Base-by-base conservation (phyloP, 2,329 filamentous ascomycete species). In the Nothopassalora personata region DNA sequence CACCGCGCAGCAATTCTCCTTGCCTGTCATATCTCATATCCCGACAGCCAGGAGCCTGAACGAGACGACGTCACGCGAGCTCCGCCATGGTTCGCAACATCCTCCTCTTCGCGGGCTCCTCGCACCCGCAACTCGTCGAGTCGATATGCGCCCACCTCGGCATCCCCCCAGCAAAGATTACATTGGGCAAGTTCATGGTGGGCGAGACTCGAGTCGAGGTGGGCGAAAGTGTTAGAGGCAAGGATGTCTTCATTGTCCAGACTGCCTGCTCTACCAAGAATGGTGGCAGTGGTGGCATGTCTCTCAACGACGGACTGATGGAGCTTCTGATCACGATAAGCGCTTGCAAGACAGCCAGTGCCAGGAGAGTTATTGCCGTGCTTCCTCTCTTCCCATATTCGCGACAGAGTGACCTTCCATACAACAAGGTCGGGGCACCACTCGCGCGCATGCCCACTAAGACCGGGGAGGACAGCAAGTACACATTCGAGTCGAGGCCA, bases 231-330 rank as follows among this genome's bases (percentile, higher is more conserved):
- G 94, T 99, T 54, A 89, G 94, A 68, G 94, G 90, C 68, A 99
- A 99, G 76, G 94, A 99, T 85, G 94, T 97, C 74, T 99, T 95
- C 79, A 97, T 97, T 73, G 91, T 99, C 70, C 93, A 97, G 77
- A 94, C 91, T 46, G 64, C 64, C 27, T 66, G 64, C 64, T 65
- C 63, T n/a, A 58, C 56, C 39, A 58, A 58, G 43, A 27, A 53
- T 8, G 55, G 52, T 47, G 91, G 91, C 67, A 90, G 90, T 67
- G 91, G 91, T 64, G 89, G 97, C 77, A 60, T 59, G 45, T 65
- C 61, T 34, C 54, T 66, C 27, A 99, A 99, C 74, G 94, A 99
- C 77, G 87, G 96, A 77, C 85, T 99, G 65, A 89, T 99, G 79
- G 94, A 99, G 73, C 86, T 97, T 53, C 89, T 96, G 75, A 97